phyloP scores from a whole-genome alignment of 257 asterid species.

The Dorcoceras hygrometricum region DNA sequence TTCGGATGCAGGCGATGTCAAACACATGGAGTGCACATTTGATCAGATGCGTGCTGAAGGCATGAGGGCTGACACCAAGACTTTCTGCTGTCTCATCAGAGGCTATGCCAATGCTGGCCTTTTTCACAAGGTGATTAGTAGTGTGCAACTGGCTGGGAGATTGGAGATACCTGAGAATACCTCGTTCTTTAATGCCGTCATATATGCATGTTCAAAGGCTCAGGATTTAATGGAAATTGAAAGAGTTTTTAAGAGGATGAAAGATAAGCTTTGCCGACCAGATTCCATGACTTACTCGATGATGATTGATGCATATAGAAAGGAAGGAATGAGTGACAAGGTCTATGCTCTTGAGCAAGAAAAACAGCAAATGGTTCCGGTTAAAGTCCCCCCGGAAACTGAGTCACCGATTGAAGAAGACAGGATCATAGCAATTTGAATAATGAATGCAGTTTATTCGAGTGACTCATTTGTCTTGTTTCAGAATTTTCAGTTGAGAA shows the following conservation, averaged over 20 bases:
- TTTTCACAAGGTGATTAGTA: conserved; percentile 74
- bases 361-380: conserved; percentile 26
- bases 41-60: conserved; percentile 86
- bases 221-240: conserved; percentile 91
- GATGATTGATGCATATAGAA: conserved; percentile 75
- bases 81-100: conserved; percentile 77
- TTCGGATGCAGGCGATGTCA: conserved; percentile 76
- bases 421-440: background rate
- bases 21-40: conserved; percentile 76
- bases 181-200: conserved; percentile 72
- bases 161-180: conserved; percentile 83
- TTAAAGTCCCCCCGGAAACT: conserved; percentile 15
- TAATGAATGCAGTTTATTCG: background rate
- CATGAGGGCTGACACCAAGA: conserved; percentile 76
- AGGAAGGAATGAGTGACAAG: conserved; percentile 85
- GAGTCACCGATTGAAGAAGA: background rate
- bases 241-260: conserved; percentile 83
- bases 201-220: conserved; percentile 81
- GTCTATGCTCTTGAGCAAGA: conserved; percentile 73
- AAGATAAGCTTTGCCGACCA: conserved; percentile 58
- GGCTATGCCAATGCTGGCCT: conserved; percentile 86
- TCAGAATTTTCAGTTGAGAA: background rate
- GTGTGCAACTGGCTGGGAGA: conserved; percentile 72
- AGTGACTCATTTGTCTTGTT: background rate
- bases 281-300: conserved; percentile 65